A percentile compares a stretch with the other conserved stretches of the same genome.
Evolutionary conservation across 495 filamentous ascomycete species (phyloP).

Genomic region (Hypoxylon subgilvum): DNA sequence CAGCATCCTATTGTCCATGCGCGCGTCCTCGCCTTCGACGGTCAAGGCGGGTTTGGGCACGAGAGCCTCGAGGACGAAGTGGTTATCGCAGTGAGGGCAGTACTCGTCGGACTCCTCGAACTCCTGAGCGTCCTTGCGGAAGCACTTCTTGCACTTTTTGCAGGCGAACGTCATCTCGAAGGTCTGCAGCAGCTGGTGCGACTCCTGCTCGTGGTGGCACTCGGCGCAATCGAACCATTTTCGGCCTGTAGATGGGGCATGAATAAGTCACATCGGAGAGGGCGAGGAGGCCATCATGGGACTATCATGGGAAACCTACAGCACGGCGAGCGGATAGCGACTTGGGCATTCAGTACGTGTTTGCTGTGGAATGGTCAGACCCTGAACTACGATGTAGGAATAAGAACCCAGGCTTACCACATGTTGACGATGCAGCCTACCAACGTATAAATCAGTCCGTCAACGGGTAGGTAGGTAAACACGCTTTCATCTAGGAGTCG

Average conservation of each 20-base stretch:
- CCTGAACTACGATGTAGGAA: no score
- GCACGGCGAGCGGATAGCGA: conserved; percentile 92
- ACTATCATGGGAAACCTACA: no score
- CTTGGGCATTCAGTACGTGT: conserved; percentile 97
- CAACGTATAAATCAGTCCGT: no score
- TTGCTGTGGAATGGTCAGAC: conserved; percentile 59
- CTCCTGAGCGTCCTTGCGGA: conserved; percentile 88
- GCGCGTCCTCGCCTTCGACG: conserved; percentile 87
- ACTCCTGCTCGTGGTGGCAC: conserved; percentile 83
- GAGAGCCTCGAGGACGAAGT: conserved; percentile 88
- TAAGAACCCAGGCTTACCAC: no score
- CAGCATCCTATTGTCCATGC: conserved; percentile 86
- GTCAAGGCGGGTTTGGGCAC: conserved; percentile 79
- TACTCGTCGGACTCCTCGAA: conserved; percentile 99
- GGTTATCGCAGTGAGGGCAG: conserved; percentile 99
- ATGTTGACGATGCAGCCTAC: no score
- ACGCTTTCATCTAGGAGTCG: no score
- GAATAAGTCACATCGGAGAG: not conserved
- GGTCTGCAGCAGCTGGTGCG: conserved; percentile 74
- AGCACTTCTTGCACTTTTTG: conserved; percentile 98
- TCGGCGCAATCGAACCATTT: conserved; percentile 99
- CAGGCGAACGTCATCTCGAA: conserved; percentile 93
- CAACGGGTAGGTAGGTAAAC: no score
- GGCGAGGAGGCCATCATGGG: not conserved
- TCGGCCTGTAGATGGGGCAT: conserved; percentile 60